Base-by-base conservation (phyloP, 768 basidiomycete genomes). In the Lactarius tabidus region DNA sequence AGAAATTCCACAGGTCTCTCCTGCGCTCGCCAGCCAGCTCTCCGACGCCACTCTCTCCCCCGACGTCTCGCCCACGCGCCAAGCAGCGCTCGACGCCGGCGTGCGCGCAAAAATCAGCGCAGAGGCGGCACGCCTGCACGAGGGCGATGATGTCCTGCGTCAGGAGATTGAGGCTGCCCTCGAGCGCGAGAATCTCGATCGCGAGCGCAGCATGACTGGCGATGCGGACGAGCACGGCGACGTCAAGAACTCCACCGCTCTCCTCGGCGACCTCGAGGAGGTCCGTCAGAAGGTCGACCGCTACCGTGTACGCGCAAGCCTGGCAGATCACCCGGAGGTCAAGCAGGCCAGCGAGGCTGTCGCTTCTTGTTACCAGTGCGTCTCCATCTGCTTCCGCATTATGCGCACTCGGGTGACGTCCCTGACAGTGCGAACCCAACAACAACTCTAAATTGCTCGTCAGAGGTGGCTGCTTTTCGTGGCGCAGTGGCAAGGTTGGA, bases 111-210 rank as follows among this genome's bases (percentile, higher is more conserved):
- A 85, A 48, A 94, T 95, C 65, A 81, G 85, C 51, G 79, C 79
- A 45, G 91, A 93, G 74, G 77, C 93, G 20, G 75, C 80, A 33
- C 82, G 82, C 45, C 78, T 95, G 68, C 86, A 83, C 36, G 77
- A 80, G 33, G 86, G 91, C 71, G 92, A 93, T 74, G 84, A 85
- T 65, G 74, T 78, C 39, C 86, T 95, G 14, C 84, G 82, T 51
- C 77, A 79, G 55, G 84, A 92, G 77, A 93, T 95, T 38, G 88
- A 91, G 71, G 78, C 74, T 36, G 91, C 90, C 1, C 79, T 95
- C 56, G 90, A 95, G 79, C 89, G 87, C 78, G 93, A 95, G 78
- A 95, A 95, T 76, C 75, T 95, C 58, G 90, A 93, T 74, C 81
- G 83, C 63, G 92, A 94, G 76, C 81, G 79, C 69, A 74, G 75